Evolutionary conservation across 148 eudicot species (phyloP).

Genomic region (Selenicereus undatus): DNA sequence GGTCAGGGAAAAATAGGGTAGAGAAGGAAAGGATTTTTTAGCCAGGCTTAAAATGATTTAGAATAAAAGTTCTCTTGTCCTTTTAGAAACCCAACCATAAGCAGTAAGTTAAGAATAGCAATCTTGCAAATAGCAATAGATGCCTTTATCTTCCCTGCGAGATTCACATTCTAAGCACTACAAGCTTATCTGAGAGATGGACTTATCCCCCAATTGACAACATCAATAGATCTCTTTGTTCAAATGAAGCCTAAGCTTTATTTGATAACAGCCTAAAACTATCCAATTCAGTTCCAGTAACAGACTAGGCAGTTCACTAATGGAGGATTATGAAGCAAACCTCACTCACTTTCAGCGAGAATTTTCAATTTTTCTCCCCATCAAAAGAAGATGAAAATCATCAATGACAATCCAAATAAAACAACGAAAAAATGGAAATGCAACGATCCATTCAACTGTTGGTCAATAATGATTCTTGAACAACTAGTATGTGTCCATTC

Average conservation of each 20-base stretch:
- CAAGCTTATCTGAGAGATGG: not conserved
- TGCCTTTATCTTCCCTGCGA: not conserved
- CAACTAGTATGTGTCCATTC: not conserved
- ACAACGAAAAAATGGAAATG: not conserved
- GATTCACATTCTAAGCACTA: not conserved
- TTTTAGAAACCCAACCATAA: not conserved
- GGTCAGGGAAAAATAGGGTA: conserved; percentile 3
- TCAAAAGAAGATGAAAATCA: not conserved
- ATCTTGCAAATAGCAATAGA: not conserved
- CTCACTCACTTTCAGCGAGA: not conserved
- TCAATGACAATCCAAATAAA: not conserved
- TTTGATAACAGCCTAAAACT: not conserved
- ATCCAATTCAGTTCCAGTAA: not conserved
- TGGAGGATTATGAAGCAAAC: not conserved
- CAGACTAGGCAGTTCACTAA: not conserved
- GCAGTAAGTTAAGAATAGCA: not conserved
- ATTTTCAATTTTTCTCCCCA: not conserved
- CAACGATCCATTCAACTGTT: not conserved
- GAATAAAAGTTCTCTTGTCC: not conserved
- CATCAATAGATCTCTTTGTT: not conserved
- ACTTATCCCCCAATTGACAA: not conserved
- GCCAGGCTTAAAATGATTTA: not conserved
- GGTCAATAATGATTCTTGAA: not conserved
- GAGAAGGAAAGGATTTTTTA: not conserved
- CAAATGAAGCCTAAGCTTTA: not conserved